A percentile compares a stretch with the other conserved stretches of the same genome.
Evolutionary conservation across 2,329 filamentous ascomycete species (phyloP).

Genomic region (Coniochaeta prunicola): DNA sequence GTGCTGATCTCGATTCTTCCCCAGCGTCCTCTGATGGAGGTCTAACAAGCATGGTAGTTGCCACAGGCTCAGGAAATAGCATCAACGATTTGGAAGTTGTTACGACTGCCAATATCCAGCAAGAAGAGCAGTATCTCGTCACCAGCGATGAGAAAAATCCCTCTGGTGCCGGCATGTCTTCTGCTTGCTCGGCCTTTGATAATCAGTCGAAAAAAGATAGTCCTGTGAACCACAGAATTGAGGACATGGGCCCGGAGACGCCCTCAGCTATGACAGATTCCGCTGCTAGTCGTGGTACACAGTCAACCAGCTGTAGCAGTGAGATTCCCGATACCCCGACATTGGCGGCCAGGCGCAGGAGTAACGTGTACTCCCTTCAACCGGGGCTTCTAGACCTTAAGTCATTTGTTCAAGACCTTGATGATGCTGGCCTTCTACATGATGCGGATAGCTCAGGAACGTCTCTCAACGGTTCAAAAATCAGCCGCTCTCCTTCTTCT

Average conservation of each 20-base stretch:
- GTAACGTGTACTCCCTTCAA: slow-evolving; percentile 13
- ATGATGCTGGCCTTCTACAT: slow-evolving; percentile 4
- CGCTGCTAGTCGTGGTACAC: background rate
- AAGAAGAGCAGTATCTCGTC: background rate
- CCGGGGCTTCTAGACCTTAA: slow-evolving; percentile 14
- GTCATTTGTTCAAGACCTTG: slow-evolving; percentile 14
- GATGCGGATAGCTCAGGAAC: background rate
- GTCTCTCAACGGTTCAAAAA: background rate
- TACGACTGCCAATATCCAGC: background rate
- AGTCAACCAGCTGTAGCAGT: background rate
- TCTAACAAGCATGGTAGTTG: background rate
- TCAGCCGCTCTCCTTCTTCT: background rate
- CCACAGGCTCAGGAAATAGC: background rate
- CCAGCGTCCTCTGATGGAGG: background rate
- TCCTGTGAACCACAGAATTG: background rate
- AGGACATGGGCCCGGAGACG: background rate
- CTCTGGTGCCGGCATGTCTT: slow-evolving; percentile 4
- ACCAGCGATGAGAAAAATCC: background rate
- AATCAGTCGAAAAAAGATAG: background rate
- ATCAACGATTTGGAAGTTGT: background rate
- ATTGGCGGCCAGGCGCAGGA: slow-evolving; percentile 4
- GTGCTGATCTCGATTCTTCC: background rate
- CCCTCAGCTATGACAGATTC: background rate
- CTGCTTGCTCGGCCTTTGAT: background rate
- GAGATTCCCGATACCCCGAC: background rate